Percentiles rank a stretch among this genome's conserved stretches.
Conservation (phyloP, 441 rosid genomes). For the Heliophila coronopifolia region DNA sequence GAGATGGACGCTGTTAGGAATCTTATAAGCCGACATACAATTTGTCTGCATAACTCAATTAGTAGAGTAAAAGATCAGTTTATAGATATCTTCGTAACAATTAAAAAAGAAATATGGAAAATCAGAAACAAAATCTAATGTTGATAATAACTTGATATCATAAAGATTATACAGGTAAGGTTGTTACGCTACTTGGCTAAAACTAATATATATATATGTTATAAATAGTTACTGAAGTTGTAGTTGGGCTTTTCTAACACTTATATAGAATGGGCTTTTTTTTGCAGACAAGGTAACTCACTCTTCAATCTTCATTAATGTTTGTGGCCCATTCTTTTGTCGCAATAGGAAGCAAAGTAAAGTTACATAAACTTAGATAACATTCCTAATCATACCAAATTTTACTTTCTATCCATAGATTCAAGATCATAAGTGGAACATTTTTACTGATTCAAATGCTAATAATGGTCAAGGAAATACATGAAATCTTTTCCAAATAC, state of each 20-base stretch:
- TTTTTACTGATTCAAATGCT: too few relatives aligned
- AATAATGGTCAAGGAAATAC: too few relatives aligned
- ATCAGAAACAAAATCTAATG: slow-evolving; percentile 15
- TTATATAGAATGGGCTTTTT: too few relatives aligned
- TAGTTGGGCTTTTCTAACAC: too few relatives aligned
- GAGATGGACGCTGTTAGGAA: slow-evolving; percentile 28
- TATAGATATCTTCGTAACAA: slow-evolving; percentile 13
- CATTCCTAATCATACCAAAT: neutral
- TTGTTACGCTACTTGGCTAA: slow-evolving; percentile 8
- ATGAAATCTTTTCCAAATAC: too few relatives aligned
- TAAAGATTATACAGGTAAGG: slow-evolving; percentile 23
- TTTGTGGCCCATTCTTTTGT: too few relatives aligned
- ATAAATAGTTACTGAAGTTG: too few relatives aligned
- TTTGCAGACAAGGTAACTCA: too few relatives aligned
- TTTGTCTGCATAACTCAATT: slow-evolving; percentile 17
- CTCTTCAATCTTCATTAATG: too few relatives aligned
- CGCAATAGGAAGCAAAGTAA: too few relatives aligned
- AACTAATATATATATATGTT: neutral
- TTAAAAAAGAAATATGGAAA: slow-evolving; percentile 6
- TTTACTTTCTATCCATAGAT: too few relatives aligned
- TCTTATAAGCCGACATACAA: slow-evolving; percentile 20
- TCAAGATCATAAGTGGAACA: too few relatives aligned
- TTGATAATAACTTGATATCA: slow-evolving; percentile 7
- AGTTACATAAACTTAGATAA: neutral
- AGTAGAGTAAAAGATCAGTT: slow-evolving; percentile 12